These are phyloP conservation scores for Psophocarpus tetragonolobus DNA, from an alignment of 306 rosid species.

Conservation along the genomic window DNA sequence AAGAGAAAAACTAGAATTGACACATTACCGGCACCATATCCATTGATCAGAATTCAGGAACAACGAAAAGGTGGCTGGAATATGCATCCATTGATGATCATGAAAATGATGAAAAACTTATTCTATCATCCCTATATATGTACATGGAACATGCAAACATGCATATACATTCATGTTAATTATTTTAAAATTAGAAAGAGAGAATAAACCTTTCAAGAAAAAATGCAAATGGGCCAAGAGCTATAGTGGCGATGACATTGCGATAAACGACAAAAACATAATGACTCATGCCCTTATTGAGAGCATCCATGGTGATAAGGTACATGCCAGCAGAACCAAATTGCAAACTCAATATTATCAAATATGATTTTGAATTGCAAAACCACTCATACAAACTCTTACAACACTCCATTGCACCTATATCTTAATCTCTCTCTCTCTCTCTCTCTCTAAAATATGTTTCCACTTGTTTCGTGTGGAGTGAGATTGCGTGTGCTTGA, in stretches of 20 bases:
- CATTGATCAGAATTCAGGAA: background rate
- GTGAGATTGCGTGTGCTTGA: background rate
- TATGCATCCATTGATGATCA: background rate
- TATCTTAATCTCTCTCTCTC: background rate
- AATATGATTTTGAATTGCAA: conserved; percentile 47
- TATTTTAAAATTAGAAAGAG: too few relatives aligned
- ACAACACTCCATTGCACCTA: conserved; percentile 3
- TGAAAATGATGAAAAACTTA: background rate
- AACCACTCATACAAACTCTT: conserved; percentile 24
- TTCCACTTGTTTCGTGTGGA: background rate
- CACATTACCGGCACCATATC: background rate
- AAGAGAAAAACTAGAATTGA: background rate
- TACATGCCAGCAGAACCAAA: conserved; percentile 94
- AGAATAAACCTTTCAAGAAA: conserved; percentile 63
- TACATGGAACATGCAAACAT: background rate
- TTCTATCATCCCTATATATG: background rate
- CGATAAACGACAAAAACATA: conserved; percentile 76
- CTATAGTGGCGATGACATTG: conserved; percentile 67
- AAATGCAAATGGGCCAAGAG: conserved; percentile 77
- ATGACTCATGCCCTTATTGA: conserved; percentile 81
- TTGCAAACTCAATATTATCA: conserved; percentile 67
- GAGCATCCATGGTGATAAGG: conserved; percentile 65
- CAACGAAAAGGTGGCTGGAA: background rate
- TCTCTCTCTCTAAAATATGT: background rate
- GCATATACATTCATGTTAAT: background rate